Percentiles rank a stretch among this genome's conserved stretches.
phyloP scores from a whole-genome alignment of 2,329 filamentous ascomycete genomes.

The Stagonosporopsis chrysanthemi region DNA sequence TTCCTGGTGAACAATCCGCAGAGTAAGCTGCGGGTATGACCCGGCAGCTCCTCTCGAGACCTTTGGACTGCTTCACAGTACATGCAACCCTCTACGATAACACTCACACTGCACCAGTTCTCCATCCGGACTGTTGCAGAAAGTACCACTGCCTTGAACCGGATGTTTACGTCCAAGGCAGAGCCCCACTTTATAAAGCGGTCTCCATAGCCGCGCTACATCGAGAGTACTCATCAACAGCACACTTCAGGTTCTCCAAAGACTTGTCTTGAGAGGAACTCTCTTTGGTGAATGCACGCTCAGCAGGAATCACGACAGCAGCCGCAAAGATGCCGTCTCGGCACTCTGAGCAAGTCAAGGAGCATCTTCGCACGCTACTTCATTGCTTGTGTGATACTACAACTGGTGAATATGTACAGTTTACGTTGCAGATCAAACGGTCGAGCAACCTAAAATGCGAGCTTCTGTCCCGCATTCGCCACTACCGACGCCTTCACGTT shows the following conservation, averaged over 20 bases:
- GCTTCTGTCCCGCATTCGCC: constrained; percentile 34
- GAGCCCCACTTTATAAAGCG: no score
- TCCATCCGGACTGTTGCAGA: no score
- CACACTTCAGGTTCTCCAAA: not conserved
- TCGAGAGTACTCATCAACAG: not conserved
- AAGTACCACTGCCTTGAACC: no score
- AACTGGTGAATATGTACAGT: not conserved
- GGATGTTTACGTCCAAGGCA: no score
- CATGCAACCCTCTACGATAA: no score
- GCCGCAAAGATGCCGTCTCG: not conserved
- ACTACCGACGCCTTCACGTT: constrained; percentile 57
- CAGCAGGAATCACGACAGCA: not conserved
- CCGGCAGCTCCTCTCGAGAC: no score
- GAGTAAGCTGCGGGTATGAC: no score
- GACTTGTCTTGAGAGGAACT: not conserved
- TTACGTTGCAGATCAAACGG: not conserved
- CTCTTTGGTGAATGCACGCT: not conserved
- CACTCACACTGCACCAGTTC: no score
- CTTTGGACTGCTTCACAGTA: no score
- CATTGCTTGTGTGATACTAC: not conserved
- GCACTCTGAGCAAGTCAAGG: not conserved
- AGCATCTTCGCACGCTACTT: not conserved
- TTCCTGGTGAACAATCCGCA: no score
- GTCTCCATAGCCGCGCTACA: not conserved
- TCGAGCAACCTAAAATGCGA: constrained; percentile 17